Evolutionary conservation across 2,329 filamentous ascomycete genomes (phyloP).

Genomic region (Lecanosticta acicola): DNA sequence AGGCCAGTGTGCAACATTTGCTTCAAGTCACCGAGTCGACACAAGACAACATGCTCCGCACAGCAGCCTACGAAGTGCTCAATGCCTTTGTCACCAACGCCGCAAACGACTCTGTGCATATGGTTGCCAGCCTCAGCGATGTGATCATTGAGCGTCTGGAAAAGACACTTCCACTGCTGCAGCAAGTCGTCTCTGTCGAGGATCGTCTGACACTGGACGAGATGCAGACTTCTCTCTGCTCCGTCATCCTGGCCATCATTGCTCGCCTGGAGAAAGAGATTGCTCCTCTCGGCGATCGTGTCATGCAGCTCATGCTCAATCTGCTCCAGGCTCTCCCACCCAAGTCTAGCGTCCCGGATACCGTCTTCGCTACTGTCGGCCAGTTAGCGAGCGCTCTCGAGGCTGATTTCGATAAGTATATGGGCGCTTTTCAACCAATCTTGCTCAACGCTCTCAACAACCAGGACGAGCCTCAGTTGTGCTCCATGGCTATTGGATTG

Average conservation of each 20-base stretch:
- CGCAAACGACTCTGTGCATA: constrained; percentile 73
- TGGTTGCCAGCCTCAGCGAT: constrained; percentile 76
- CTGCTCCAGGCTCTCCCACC: constrained; percentile 69
- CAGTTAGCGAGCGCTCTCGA: constrained; percentile 87
- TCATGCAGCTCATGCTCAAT: constrained; percentile 84
- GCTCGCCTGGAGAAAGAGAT: constrained; percentile 88
- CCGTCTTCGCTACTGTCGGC: constrained; percentile 85
- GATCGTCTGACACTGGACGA: constrained; percentile 94
- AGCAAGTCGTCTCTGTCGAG: constrained; percentile 92
- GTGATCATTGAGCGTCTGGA: constrained; percentile 88
- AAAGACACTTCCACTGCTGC: constrained; percentile 81
- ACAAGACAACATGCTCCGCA: constrained; percentile 81
- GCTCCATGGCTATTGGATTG: constrained; percentile 94
- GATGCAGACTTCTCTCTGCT: constrained; percentile 93
- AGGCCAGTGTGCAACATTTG: constrained; percentile 80
- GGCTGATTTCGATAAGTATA: constrained; percentile 92
- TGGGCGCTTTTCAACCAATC: constrained; percentile 90
- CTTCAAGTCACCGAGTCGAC: constrained; percentile 82
- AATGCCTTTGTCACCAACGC: constrained; percentile 91
- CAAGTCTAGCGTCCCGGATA: constrained; percentile 93
- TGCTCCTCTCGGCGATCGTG: constrained; percentile 79
- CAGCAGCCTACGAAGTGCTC: constrained; percentile 93
- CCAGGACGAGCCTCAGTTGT: constrained; percentile 89
- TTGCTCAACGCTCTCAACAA: constrained; percentile 91
- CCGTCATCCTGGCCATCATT: constrained; percentile 85